Evolutionary conservation across 2,329 filamentous ascomycete genomes (phyloP), one percentile per base, ranked within the genome.

Genomic region (Ascochyta pisi): DNA sequence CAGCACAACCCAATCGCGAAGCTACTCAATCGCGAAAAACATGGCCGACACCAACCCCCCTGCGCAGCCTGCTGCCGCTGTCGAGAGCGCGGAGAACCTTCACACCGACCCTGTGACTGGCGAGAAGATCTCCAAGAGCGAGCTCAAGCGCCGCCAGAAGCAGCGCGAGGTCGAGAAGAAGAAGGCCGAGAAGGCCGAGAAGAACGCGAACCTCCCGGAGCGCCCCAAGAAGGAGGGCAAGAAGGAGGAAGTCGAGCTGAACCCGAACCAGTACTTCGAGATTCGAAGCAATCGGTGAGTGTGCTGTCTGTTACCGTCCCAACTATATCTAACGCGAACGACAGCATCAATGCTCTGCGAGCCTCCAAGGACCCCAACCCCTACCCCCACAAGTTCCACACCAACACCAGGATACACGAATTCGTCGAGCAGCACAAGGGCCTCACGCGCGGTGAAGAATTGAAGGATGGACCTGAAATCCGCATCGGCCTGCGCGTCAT

Each of bases 141-240:
- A 83, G 64, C 65, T 98, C 77, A 99, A 99, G 91, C 94, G 91
- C 82, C 88, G 94, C 71, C 86, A 93, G 82, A 99, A 99, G 91
- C 84, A 89, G 74, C 89, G 94, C 65, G 89, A 89, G 66, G 91
- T 92, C 81, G 97, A 96, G 89, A 87, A 88, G 69, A 87, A 92
- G 81, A 94, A 92, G 83, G 90, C 87, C 67, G 87, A 92, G 80
- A 94, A 92, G 83, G 90, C 87, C 26, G 90, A 91, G 48, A 83
- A 31, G 29, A 31, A 31, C 29, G 29, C 29, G 13, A 31, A 86
- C 46, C 83, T 87, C 57, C 82, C 86, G 33, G 83, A 85, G 37
- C 82, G 83, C 63, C 79, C 85, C 40, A 83, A 84, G 67, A 80
- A 83, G 61, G 81, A 82, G 69, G 50, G 50, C 19, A 87, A 88